These are phyloP conservation scores for Exophiala sp. DNA, from an alignment of 2,329 filamentous ascomycete genomes.

Conservation along the genomic window DNA sequence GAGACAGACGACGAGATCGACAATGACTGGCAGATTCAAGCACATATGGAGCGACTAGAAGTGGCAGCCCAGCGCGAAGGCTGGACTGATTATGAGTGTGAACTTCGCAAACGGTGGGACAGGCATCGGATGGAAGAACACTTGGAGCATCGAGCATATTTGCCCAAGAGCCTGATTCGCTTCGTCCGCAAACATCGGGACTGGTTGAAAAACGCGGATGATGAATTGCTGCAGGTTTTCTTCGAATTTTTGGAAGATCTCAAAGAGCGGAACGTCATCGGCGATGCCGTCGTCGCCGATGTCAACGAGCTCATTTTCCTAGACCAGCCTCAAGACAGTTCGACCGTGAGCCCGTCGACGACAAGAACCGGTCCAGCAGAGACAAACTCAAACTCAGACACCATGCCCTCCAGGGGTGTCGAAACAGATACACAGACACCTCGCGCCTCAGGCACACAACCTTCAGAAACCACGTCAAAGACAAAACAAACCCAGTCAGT, in stretches of 20 bases:
- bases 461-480: background rate
- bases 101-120: conserved; percentile 25
- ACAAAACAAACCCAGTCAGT: background rate
- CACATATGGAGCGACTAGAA: conserved; percentile 26
- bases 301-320: conserved; percentile 20
- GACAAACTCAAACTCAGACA: background rate
- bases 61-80: conserved; percentile 12
- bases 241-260: conserved; percentile 19
- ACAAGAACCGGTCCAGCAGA: background rate
- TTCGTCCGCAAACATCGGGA: conserved; percentile 25
- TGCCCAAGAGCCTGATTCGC: conserved; percentile 28
- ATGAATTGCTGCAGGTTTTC: conserved; percentile 16
- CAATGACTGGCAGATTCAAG: conserved; percentile 23
- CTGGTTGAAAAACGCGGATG: conserved; percentile 19
- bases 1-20: conserved; percentile 30
- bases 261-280: conserved; percentile 20
- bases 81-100: conserved; percentile 20
- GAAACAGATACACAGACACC: background rate
- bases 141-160: conserved; percentile 22
- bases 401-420: background rate
- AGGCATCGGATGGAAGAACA: conserved; percentile 27
- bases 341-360: background rate
- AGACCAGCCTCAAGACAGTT: background rate
- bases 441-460: background rate
- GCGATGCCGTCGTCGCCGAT: conserved; percentile 18